Evolutionary conservation across 2,329 filamentous ascomycete species (phyloP), one percentile per base, ranked within the genome.

Genomic region (Hirsutella minnesotensis): DNA sequence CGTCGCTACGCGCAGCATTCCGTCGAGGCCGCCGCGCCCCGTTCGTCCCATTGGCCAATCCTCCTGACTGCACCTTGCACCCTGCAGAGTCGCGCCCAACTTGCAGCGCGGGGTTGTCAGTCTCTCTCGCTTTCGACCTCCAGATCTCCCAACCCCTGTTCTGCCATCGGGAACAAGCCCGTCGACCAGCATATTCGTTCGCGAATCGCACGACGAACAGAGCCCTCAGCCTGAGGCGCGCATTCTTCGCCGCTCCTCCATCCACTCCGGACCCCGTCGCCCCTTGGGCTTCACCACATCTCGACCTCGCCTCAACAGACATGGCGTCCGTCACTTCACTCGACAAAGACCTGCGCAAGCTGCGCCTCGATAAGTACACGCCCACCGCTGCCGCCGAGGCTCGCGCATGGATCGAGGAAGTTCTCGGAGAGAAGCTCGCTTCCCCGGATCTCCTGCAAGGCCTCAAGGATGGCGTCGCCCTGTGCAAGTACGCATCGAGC

Each of bases 291-390:
- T 27, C 24, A 12, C 24, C 31, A 5, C 8, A 5, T n/a, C 9
- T 18, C 5, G 18, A 30, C 12, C 31, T 5, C 8, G 12, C 33
- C 9, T 18, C 5, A 22, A 30, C 12, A 38, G 58, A 43, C 49
- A 96, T 96, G 90, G 89, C 90, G 53, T 95, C 90, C 33, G 90
- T 96, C 27, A 77, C 86, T 49, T 95, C 87, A 49, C 72, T 98
- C 47, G 92, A 96, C 66, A 90, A 90, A 64, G 92, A 98, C 70
- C 75, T 98, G 79, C 86, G 86, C 73, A 88, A 81, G 62, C 65
- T 96, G 74, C 89, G 92, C 64, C 73, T 95, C 56, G 86, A 89
- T 47, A 86, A 90, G 66, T 96, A 95, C 66, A 96, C 90, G 2
- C 87, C 88, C 19, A 79, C 83, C 53, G 89, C 89, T 34, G 89